Conservation (phyloP, 805 yeast genomes). For the Kodamaea kaohsiungensis region DNA sequence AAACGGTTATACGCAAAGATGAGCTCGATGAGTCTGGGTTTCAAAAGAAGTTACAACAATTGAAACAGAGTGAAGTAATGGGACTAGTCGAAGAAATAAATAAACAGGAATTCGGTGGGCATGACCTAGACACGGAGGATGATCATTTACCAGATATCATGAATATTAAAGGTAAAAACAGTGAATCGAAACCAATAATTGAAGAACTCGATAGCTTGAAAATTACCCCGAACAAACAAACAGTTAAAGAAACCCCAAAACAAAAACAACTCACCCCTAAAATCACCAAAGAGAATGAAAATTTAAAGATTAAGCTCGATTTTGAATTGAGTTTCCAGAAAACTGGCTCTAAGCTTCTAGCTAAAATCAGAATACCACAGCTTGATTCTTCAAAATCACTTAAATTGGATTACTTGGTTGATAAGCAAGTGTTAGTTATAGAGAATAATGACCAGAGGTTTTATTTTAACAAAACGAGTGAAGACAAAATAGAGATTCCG, state of each 20-base stretch:
- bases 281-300: neutral
- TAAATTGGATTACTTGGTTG: neutral
- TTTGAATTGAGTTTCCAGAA: conserved; percentile 7
- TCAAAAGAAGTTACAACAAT: conserved; percentile 33
- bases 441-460: conserved; percentile 11
- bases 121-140: conserved; percentile 9
- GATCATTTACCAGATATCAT: conserved; percentile 30
- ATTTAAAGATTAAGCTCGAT: neutral
- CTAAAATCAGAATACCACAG: conserved; percentile 21
- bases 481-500: conserved; percentile 12
- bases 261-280: neutral
- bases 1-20: conserved; percentile 43
- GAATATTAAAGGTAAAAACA: conserved; percentile 22
- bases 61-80: conserved; percentile 43
- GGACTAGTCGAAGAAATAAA: conserved; percentile 45
- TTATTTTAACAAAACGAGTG: conserved; percentile 14
- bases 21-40: conserved; percentile 44
- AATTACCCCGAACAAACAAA: neutral
- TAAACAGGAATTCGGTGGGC: conserved; percentile 11
- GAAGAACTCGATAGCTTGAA: conserved; percentile 46
- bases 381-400: conserved; percentile 10
- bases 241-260: neutral
- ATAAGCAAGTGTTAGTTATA: neutral
- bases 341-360: conserved; percentile 7
- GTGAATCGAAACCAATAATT: conserved; percentile 45